These are phyloP conservation scores for Solanum paucissectum DNA, from an alignment of 257 asterid species.

Conservation along the genomic window DNA sequence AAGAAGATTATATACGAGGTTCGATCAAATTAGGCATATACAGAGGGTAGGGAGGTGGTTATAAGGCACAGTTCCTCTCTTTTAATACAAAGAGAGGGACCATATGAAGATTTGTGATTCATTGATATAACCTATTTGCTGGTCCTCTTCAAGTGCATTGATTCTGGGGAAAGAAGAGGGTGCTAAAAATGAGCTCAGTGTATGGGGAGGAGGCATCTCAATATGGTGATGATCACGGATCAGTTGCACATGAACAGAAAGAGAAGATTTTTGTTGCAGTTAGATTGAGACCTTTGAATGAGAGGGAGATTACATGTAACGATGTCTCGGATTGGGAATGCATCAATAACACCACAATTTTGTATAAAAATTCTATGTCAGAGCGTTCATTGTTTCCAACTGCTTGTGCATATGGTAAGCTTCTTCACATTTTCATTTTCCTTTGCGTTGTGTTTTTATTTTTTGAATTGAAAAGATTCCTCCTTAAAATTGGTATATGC, in stretches of 20 bases:
- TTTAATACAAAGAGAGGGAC: constrained; percentile 37
- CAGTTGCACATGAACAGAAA: constrained; percentile 68
- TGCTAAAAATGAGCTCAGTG: constrained; percentile 35
- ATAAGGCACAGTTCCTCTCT: constrained; percentile 44
- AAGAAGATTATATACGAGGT: not conserved
- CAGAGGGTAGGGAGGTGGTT: not conserved
- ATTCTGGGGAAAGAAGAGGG: not conserved
- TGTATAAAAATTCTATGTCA: constrained; percentile 44
- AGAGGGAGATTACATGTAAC: constrained; percentile 41
- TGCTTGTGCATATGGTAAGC: constrained; percentile 65
- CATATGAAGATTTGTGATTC: constrained; percentile 3
- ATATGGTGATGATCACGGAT: constrained; percentile 21
- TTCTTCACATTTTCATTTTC: not conserved
- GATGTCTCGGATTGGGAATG: constrained; percentile 79
- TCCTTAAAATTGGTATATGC: not conserved
- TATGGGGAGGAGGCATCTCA: constrained; percentile 34
- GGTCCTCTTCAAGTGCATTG: constrained; percentile 42
- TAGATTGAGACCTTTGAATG: constrained; percentile 75
- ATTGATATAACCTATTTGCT: constrained; percentile 3
- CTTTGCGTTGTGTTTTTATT: not conserved
- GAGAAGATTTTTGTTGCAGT: constrained; percentile 86
- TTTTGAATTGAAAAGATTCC: not conserved
- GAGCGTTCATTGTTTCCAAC: constrained; percentile 58
- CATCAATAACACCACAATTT: constrained; percentile 60
- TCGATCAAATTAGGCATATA: not conserved